Percentiles rank a stretch among this genome's conserved stretches.
Evolutionary conservation across 305 asterid genomes (phyloP).

Genomic region (Ilex paraguariensis): DNA sequence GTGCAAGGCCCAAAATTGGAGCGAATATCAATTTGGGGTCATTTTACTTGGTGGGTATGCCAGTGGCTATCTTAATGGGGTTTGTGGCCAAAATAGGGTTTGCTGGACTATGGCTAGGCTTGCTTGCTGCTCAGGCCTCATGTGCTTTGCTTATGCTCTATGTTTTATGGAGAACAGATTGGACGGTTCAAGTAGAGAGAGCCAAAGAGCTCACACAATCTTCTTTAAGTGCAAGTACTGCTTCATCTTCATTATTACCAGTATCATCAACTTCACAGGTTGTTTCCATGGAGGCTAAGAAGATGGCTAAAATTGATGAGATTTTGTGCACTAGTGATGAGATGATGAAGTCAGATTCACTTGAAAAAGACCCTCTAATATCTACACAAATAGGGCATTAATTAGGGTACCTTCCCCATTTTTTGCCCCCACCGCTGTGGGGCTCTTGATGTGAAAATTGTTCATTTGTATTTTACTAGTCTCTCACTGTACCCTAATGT

Average conservation of each 20-base stretch:
- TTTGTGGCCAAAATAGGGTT: conserved; percentile 67
- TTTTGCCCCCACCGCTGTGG: not conserved
- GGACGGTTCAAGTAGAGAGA: conserved; percentile 60
- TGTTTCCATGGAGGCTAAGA: conserved; percentile 9
- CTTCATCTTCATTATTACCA: conserved; percentile 28
- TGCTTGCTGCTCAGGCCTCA: conserved; percentile 82
- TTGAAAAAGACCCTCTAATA: conserved; percentile 62
- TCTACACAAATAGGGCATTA: conserved; percentile 34
- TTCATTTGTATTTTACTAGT: conserved; percentile 12
- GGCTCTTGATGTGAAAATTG: conserved; percentile 16
- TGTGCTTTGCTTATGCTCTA: conserved; percentile 66
- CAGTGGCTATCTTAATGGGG: conserved; percentile 70
- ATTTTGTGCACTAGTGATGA: conserved; percentile 44
- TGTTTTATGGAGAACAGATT: conserved; percentile 60
- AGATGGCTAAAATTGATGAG: conserved; percentile 25
- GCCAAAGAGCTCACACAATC: conserved; percentile 51
- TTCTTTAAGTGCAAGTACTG: conserved; percentile 10
- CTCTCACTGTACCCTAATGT: conserved; percentile 9
- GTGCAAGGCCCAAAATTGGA: conserved; percentile 75
- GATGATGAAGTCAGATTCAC: conserved; percentile 30
- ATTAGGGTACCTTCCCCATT: conserved; percentile 14
- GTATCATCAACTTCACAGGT: conserved; percentile 10
- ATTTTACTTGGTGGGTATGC: conserved; percentile 82
- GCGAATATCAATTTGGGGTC: conserved; percentile 83
- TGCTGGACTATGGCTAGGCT: conserved; percentile 77